Conservation (phyloP, 257 asterid genomes). For the Solanum piurae region DNA sequence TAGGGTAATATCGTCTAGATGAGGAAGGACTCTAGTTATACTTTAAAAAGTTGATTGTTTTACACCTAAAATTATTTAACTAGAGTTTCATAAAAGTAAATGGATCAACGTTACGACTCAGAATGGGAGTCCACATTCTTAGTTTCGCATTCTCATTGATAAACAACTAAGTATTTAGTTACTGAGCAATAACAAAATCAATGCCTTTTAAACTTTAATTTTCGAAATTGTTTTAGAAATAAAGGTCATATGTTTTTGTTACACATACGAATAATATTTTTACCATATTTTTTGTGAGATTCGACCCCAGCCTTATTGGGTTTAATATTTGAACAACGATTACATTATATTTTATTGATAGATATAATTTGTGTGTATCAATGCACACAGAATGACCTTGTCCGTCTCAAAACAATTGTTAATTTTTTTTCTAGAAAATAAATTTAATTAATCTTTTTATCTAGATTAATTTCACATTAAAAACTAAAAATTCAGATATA, state of each 20-base stretch:
- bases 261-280: too few species aligned
- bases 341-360: background rate
- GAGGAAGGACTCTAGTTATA: background rate
- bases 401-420: background rate
- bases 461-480: background rate
- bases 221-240: too few species aligned
- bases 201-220: background rate
- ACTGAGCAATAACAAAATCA: too few species aligned
- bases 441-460: too few species aligned
- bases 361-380: background rate
- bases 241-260: background rate
- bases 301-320: too few species aligned
- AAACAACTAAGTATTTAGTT: background rate
- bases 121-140: background rate
- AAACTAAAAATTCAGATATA: too few species aligned
- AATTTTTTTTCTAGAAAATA: background rate
- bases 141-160: background rate
- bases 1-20: background rate
- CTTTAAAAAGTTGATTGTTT: background rate
- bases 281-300: background rate
- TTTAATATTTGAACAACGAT: background rate
- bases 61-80: background rate
- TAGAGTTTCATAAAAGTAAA: background rate
- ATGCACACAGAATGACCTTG: background rate
- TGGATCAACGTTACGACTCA: background rate